Evolutionary conservation across 805 yeast genomes (phyloP), one percentile per base, ranked within the genome.

Genomic region (Candida nitratophila): DNA sequence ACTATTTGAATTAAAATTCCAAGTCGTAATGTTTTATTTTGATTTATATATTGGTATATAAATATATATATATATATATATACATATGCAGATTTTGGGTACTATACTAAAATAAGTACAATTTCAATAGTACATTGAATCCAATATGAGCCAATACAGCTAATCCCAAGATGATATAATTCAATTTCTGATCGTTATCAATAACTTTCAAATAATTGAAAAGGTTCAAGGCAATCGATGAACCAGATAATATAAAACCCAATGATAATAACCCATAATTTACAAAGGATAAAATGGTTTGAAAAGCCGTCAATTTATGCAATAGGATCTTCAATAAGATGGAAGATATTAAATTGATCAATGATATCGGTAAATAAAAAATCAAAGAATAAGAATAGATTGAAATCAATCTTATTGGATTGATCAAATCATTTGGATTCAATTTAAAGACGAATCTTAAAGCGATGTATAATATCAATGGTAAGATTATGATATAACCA

Each of bases 381-480:
- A 83, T 65, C 55, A 84, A 85, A 17, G 96, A 76, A 64, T 91
- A 90, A 2, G 97, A 96, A 63, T 85, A 90, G 30, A 88, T 73
- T 4, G 91, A 79, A 2, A 90, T 65, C 41, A 86, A 56, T 52
- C 77, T 81, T 4, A 81, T 70, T 48, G 83, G 65, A 9, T 81
- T 71, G 14, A 67, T 56, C 17, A 80, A 60, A 31, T 64, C 61
- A 21, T 48, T 37, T 11, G 69, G 64, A 9, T 67, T 61, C 39
- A 84, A 69, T 51, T 82, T 79, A 55, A 77, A 68, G 46, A 69
- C 57, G 57, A 76, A 85, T 41, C 74, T 67, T 11, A 83, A 64
- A 3, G 69, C 46, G 3, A 77, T 50, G 65, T 79, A 83, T 32
- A 81, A 66, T 2, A 66, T 58, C 4, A 70, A 43, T 2, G 97